phyloP scores from a whole-genome alignment of 306 rosid species.

The Inga laurina region DNA sequence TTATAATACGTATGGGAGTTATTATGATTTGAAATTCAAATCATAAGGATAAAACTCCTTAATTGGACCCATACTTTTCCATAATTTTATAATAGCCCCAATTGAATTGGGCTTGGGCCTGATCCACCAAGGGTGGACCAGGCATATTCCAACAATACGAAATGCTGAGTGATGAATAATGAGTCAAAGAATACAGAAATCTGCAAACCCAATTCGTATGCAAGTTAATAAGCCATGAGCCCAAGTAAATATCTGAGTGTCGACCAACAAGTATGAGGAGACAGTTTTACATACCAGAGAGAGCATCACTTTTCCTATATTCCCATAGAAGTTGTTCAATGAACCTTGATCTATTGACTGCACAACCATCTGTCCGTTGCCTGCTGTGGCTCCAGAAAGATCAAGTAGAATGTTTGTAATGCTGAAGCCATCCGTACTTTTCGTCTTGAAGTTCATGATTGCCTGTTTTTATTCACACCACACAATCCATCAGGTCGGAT shows the following conservation, averaged over 20 bases:
- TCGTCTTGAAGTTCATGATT: constrained; percentile 47
- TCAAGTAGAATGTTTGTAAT: constrained; percentile 84
- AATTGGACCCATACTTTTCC: too few species aligned
- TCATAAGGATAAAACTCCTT: too few species aligned
- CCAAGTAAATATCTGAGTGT: neutral
- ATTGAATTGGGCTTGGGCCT: too few species aligned
- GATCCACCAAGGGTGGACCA: too few species aligned
- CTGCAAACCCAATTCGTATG: constrained; percentile 46
- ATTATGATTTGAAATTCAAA: too few species aligned
- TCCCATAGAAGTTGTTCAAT: constrained; percentile 90
- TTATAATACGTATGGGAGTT: too few species aligned
- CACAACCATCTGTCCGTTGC: constrained; percentile 64
- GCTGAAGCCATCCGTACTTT: constrained; percentile 84
- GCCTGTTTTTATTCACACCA: constrained; percentile 32
- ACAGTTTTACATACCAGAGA: constrained; percentile 64
- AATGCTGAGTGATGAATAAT: constrained; percentile 48
- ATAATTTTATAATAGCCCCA: too few species aligned
- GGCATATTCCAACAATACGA: too few species aligned
- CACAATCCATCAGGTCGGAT: neutral
- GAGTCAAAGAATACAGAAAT: constrained; percentile 74
- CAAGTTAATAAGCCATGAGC: neutral
- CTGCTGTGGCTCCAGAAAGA: constrained; percentile 74
- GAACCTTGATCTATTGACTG: constrained; percentile 94
- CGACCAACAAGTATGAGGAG: neutral
- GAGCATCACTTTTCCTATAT: constrained; percentile 80